phyloP scores from a whole-genome alignment of 2,329 filamentous ascomycete genomes.

The Lomentospora prolificans region DNA sequence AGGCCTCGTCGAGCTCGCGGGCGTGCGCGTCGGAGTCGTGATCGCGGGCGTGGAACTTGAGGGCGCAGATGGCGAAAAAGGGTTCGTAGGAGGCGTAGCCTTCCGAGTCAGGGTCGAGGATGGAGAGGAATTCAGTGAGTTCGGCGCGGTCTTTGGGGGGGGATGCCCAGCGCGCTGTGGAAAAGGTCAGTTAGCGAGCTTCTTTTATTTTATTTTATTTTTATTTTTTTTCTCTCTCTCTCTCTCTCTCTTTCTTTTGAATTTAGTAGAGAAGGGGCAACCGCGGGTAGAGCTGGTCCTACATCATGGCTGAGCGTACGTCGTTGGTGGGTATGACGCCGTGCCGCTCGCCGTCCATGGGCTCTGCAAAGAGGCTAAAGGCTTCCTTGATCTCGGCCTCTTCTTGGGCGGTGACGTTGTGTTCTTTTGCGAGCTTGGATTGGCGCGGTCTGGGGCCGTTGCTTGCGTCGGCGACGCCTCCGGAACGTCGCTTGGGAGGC shows the following conservation, averaged over 20 bases:
- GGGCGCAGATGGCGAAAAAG: slow-evolving; percentile 80
- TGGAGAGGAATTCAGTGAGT: slow-evolving; percentile 63
- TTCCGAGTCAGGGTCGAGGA: slow-evolving; percentile 73
- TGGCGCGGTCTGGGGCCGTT: slow-evolving; percentile 39
- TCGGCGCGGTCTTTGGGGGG: slow-evolving; percentile 53
- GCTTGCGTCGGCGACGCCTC: slow-evolving; percentile 13
- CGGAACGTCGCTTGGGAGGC: neutral
- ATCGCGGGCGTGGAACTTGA: slow-evolving; percentile 62
- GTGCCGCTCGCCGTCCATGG: slow-evolving; percentile 61
- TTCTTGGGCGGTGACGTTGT: slow-evolving; percentile 74
- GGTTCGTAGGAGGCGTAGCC: slow-evolving; percentile 70
- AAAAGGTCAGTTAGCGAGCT: too few relatives aligned
- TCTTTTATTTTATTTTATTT: too few relatives aligned
- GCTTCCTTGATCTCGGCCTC: slow-evolving; percentile 88
- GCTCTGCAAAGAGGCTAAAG: slow-evolving; percentile 70
- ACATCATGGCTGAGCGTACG: slow-evolving; percentile 65
- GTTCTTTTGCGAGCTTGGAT: slow-evolving; percentile 86
- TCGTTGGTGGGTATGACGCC: slow-evolving; percentile 59
- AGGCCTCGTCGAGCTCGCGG: slow-evolving; percentile 71
- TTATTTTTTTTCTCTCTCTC: too few relatives aligned
- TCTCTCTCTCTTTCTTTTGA: too few relatives aligned
- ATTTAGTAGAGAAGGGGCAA: too few relatives aligned
- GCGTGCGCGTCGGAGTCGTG: slow-evolving; percentile 44
- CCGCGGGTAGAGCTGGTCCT: slow-evolving; percentile 18
- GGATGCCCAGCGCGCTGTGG: slow-evolving; percentile 69